Evolutionary conservation across 2,329 filamentous ascomycete genomes (phyloP).

Genomic region (Leptosphaerulina australis): DNA sequence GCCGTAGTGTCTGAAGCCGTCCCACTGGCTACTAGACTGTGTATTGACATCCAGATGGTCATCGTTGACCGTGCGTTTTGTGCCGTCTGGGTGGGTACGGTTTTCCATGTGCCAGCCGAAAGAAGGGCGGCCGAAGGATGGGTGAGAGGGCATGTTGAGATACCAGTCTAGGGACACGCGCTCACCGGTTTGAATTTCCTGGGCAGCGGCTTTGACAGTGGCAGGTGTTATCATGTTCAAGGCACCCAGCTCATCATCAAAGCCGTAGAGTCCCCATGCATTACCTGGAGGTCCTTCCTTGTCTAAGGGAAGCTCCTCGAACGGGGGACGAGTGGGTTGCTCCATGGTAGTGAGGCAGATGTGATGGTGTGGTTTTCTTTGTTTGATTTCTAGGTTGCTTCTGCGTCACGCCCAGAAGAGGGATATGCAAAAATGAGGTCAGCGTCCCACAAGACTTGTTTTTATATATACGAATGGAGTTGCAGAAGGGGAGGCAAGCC

Average conservation of each 20-base stretch:
- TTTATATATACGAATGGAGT: constrained; percentile 27
- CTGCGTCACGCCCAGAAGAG: not conserved
- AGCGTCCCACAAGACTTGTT: constrained; percentile 2
- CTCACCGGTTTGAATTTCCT: constrained; percentile 54
- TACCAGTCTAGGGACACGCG: constrained; percentile 50
- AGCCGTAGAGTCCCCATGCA: constrained; percentile 63
- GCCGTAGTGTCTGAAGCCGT: constrained; percentile 51
- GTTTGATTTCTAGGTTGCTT: not conserved
- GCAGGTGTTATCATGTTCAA: constrained; percentile 61
- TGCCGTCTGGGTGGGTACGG: constrained; percentile 36
- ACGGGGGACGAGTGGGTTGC: constrained; percentile 43
- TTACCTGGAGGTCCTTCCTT: constrained; percentile 59
- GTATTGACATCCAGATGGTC: constrained; percentile 49
- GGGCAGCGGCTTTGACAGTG: constrained; percentile 51
- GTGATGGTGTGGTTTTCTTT: not conserved
- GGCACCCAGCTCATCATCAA: constrained; percentile 59
- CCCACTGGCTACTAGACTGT: constrained; percentile 49
- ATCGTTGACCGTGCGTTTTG: constrained; percentile 44
- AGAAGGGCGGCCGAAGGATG: constrained; percentile 46
- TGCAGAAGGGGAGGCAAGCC: constrained; percentile 32
- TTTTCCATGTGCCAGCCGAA: constrained; percentile 41
- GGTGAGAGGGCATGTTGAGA: constrained; percentile 48
- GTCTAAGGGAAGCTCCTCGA: constrained; percentile 57
- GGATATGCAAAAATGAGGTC: not conserved
- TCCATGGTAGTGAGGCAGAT: constrained; percentile 16